Percentiles rank a stretch among this genome's conserved stretches.
Conservation (phyloP, 2,329 filamentous ascomycete genomes). For the Massarina eburnea region DNA sequence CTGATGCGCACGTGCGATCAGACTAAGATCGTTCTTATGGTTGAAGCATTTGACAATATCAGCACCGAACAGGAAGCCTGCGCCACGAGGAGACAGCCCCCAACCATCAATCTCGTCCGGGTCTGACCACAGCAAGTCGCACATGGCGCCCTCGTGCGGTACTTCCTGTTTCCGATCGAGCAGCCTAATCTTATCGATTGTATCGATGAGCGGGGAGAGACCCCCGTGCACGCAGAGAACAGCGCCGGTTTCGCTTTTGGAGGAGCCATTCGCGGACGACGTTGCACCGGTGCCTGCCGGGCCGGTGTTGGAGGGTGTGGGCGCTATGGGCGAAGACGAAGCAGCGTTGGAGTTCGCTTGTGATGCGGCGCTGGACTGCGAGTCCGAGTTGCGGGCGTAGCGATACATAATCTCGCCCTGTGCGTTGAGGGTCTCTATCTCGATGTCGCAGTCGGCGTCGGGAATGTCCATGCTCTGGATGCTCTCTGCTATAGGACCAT, state of each 20-base stretch:
- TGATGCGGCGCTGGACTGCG: constrained; percentile 39
- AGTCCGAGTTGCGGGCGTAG: constrained; percentile 57
- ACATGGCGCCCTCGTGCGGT: constrained; percentile 98
- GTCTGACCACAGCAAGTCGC: constrained; percentile 96
- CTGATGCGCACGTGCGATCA: constrained; percentile 94
- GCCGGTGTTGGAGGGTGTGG: constrained; percentile 60
- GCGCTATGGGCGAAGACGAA: constrained; percentile 41
- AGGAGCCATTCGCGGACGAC: constrained; percentile 61
- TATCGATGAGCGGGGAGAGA: constrained; percentile 86
- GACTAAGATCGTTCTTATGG: constrained; percentile 84
- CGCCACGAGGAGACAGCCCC: constrained; percentile 90
- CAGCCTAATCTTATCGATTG: constrained; percentile 90
- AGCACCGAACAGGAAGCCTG: constrained; percentile 91
- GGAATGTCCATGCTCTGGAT: constrained; percentile 52
- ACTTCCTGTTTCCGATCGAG: constrained; percentile 96
- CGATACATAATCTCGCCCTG: constrained; percentile 76
- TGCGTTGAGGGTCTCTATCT: constrained; percentile 91
- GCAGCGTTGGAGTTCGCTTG: constrained; percentile 34
- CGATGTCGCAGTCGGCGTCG: constrained; percentile 69
- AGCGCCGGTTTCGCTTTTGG: constrained; percentile 61
- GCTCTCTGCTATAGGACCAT: constrained; percentile 53
- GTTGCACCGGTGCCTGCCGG: constrained; percentile 80
- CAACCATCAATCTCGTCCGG: constrained; percentile 97
- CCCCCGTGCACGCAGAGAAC: constrained; percentile 96
- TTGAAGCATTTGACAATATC: constrained; percentile 97